phyloP scores from a whole-genome alignment of 805 yeast species.

The Kodamaea hsintzibuensis region DNA sequence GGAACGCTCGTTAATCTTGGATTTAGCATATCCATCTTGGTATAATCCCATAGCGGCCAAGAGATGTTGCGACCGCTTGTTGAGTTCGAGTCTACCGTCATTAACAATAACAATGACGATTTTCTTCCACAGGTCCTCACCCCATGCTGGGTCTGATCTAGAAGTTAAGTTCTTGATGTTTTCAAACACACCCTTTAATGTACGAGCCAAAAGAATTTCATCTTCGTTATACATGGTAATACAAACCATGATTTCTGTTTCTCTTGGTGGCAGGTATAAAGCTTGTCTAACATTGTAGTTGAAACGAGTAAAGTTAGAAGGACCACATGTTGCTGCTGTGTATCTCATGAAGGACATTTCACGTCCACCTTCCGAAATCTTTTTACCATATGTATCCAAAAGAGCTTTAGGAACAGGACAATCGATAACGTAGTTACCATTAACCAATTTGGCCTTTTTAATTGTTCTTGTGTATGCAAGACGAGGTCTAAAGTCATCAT shows the following conservation, averaged over 20 bases:
- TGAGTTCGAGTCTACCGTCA: conserved; percentile 86
- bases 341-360: conserved; percentile 89
- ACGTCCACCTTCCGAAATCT: conserved; percentile 39
- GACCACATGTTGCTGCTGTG: conserved; percentile 93
- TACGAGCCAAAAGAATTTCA: conserved; percentile 58
- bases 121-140: conserved; percentile 94
- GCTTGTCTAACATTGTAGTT: conserved; percentile 83
- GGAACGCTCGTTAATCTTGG: conserved; percentile 76
- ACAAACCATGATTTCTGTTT: conserved; percentile 72
- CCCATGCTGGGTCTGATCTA: conserved; percentile 77
- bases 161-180: conserved; percentile 75
- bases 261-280: conserved; percentile 73
- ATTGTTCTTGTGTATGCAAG: conserved; percentile 43
- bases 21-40: conserved; percentile 95
- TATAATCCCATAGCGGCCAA: conserved; percentile 86
- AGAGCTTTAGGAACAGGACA: conserved; percentile 43
- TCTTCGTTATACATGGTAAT: conserved; percentile 71
- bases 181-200: conserved; percentile 69
- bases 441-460: conserved; percentile 53
- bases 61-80: conserved; percentile 75
- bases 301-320: conserved; percentile 59
- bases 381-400: conserved; percentile 35
- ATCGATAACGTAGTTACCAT: conserved; percentile 48
- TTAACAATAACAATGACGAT: conserved; percentile 86
- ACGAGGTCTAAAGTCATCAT: conserved; percentile 41